Evolutionary conservation across 306 rosid genomes (phyloP), one percentile per base, ranked within the genome.

Genomic region (Hippophae gyantsensis): DNA sequence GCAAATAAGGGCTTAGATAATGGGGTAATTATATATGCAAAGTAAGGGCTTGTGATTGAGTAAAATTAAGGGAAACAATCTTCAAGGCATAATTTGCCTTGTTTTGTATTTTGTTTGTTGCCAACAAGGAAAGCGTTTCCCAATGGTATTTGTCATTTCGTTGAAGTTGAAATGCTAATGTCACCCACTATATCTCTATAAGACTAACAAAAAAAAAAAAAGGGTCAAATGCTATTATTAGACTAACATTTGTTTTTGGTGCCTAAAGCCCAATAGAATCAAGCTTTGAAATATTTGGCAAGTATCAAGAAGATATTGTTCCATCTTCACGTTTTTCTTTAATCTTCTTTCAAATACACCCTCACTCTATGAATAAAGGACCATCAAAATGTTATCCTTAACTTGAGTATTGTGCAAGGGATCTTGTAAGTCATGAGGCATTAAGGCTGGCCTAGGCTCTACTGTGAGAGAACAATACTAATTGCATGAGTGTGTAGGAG

Each of bases 141-240:
- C 83, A 48, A 79, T 76, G 85, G 71, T 13, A 26, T 65, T 84
- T 73, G 95, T 84, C 88, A 54, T 75, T 77, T 70, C 61, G 50
- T 56, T 61, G 42, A 58, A 45, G 69, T 23, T 68, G 65, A 69
- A 63, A 74, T 60, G 75, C 63, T 63, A 72, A 43, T 56, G 60
- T 69, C 82, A 69, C 73, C 75, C 71, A 32, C 45, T 53, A 38
- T n/a, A 54, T 18, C 4, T 49, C 14, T 51, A 5, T 68, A 32
- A 32, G 3, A 32, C 54, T 2, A 41, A 23, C 13, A 0, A 18
- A 7, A 1, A 5, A 12, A 0, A 18, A 7, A 1, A 5, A 12
- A 2, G 48, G 56, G 47, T 25, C 41, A 6, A 55, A 10, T 70
- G 52, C 65, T 44, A 68, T 65, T 27, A 55, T 44, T 61, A 43